These are phyloP conservation scores for Pachyrhizus erosus DNA, from an alignment of 306 rosid species.

Conservation along the genomic window DNA sequence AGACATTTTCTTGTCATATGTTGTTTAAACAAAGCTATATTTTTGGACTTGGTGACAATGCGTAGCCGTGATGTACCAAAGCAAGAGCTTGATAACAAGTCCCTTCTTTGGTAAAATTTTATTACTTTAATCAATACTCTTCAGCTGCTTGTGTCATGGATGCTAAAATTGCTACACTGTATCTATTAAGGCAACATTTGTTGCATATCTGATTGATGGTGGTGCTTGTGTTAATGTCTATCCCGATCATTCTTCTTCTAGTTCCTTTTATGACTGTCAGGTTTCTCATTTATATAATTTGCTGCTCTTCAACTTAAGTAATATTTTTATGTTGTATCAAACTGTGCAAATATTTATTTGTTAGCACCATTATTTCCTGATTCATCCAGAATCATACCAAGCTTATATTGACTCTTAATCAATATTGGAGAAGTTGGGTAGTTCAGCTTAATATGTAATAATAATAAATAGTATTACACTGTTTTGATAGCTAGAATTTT, in stretches of 20 bases:
- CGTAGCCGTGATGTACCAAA: constrained; percentile 97
- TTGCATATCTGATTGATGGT: constrained; percentile 28
- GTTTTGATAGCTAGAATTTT: too few relatives aligned
- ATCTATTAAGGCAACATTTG: constrained; percentile 24
- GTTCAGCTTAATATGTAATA: too few relatives aligned
- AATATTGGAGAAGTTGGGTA: too few relatives aligned
- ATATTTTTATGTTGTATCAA: constrained; percentile 4
- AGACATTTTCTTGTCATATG: constrained; percentile 98
- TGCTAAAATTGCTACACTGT: neutral
- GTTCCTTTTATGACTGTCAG: constrained; percentile 13
- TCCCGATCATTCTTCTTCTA: constrained; percentile 19
- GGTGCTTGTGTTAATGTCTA: constrained; percentile 3
- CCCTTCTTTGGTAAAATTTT: constrained; percentile 81
- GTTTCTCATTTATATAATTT: constrained; percentile 22
- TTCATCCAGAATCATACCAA: constrained; percentile 9
- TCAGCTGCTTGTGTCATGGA: constrained; percentile 7
- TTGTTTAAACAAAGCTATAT: constrained; percentile 95
- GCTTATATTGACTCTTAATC: constrained; percentile 13
- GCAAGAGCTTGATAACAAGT: constrained; percentile 95
- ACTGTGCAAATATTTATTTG: constrained; percentile 5
- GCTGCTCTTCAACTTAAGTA: constrained; percentile 24
- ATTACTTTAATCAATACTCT: constrained; percentile 23
- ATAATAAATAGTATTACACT: too few relatives aligned
- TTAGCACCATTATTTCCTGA: neutral
- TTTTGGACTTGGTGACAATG: constrained; percentile 98